Percentiles rank a stretch among this genome's conserved stretches.
Evolutionary conservation across 306 rosid genomes (phyloP).

Genomic region (Psophocarpus tetragonolobus): DNA sequence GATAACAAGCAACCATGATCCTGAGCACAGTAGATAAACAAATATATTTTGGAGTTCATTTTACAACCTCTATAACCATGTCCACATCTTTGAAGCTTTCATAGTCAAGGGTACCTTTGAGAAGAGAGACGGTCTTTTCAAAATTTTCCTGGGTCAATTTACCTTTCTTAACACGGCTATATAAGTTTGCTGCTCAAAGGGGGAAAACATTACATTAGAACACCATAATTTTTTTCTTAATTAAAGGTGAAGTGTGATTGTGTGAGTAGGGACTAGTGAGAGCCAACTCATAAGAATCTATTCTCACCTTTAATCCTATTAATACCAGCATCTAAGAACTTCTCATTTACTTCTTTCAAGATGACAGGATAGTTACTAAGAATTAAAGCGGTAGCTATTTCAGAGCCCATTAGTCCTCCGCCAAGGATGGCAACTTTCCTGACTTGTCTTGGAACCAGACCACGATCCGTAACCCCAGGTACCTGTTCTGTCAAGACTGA

Average conservation of each 20-base stretch:
- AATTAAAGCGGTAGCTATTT: constrained; percentile 86
- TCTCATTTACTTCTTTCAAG: constrained; percentile 86
- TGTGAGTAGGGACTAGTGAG: constrained; percentile 4
- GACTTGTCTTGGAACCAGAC: constrained; percentile 74
- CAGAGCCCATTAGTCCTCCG: constrained; percentile 99
- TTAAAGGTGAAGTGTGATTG: constrained; percentile 10
- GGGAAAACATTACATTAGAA: constrained; percentile 21
- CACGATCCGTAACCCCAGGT: constrained; percentile 86
- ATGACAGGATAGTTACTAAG: constrained; percentile 76
- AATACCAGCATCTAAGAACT: constrained; percentile 86
- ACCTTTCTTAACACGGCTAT: constrained; percentile 87
- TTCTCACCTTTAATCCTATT: constrained; percentile 82
- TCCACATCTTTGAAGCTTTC: constrained; percentile 87
- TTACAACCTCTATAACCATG: constrained; percentile 90
- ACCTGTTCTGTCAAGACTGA: constrained; percentile 64
- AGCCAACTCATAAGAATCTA: constrained; percentile 25
- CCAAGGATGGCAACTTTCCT: constrained; percentile 90
- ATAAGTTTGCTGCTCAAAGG: constrained; percentile 77
- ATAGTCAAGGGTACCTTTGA: constrained; percentile 74
- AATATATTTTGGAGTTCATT: constrained; percentile 8
- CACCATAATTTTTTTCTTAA: not conserved
- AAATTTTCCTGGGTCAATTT: constrained; percentile 69
- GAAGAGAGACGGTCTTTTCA: constrained; percentile 71
- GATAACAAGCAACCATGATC: constrained; percentile 20
- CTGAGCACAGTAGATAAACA: not conserved